These are phyloP conservation scores for Spiraea crenata DNA, from an alignment of 331 rosid genomes.

Conservation along the genomic window DNA sequence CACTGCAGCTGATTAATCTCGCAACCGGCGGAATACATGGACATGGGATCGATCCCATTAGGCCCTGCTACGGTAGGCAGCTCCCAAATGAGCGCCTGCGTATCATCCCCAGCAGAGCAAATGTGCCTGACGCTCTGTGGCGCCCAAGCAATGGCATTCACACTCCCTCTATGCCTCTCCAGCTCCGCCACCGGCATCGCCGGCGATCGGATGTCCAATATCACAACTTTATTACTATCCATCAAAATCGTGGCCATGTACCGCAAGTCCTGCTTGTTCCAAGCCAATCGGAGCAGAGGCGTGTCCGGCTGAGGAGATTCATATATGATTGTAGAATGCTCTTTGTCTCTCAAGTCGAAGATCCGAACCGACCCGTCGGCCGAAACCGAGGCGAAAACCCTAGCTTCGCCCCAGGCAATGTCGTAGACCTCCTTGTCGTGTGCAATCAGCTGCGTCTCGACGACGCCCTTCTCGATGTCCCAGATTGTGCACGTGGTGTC, in stretches of 20 bases:
- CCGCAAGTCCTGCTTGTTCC: constrained; percentile 95
- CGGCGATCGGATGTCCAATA: constrained; percentile 85
- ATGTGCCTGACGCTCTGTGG: constrained; percentile 73
- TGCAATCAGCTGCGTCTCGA: constrained; percentile 97
- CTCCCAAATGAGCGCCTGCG: constrained; percentile 92
- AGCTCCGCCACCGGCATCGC: constrained; percentile 86
- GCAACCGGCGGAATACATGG: constrained; percentile 61
- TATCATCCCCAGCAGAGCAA: constrained; percentile 80
- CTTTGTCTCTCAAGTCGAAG: constrained; percentile 82
- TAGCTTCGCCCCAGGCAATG: constrained; percentile 95
- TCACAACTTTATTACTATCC: constrained; percentile 88
- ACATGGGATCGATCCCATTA: constrained; percentile 73
- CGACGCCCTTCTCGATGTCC: constrained; percentile 79
- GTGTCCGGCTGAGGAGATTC: constrained; percentile 93
- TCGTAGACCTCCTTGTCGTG: constrained; percentile 96
- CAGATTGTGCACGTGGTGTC: constrained; percentile 95
- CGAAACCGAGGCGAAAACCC: constrained; percentile 91
- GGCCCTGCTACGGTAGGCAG: constrained; percentile 79
- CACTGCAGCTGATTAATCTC: constrained; percentile 96
- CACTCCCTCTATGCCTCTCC: constrained; percentile 70
- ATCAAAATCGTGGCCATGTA: constrained; percentile 89
- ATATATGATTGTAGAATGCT: constrained; percentile 89
- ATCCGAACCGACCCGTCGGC: constrained; percentile 94
- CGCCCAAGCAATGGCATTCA: constrained; percentile 76
- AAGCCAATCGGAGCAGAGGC: constrained; percentile 84